Evolutionary conservation across 805 yeast species (phyloP), one percentile per base, ranked within the genome.

Genomic region (Yarrowia deformans): DNA sequence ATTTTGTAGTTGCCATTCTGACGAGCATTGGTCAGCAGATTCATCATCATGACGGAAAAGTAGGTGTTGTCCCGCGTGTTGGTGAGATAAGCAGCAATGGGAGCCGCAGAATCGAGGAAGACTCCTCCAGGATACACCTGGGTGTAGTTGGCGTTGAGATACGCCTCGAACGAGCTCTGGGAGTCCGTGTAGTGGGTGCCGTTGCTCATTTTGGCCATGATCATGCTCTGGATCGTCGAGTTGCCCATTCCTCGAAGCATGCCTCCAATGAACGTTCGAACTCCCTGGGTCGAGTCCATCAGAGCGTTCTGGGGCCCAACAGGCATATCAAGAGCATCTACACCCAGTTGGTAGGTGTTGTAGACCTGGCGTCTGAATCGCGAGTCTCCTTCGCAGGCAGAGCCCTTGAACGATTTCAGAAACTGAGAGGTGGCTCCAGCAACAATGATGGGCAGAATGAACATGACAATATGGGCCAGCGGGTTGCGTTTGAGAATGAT

Each of bases 101-200:
- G 70, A 1, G 45, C 29, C 4, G 73, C 69, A 10, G 71, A 70
- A 48, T 73, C 74, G 32, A 75, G 32, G 43, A 67, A 77, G 7
- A 77, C 52, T 34, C 80, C 80, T 43, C 80, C 80, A 8, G 80
- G 80, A 40, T 70, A 70, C n/a, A 74, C 61, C 12, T 69, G 66
- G 9, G 75, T 45, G 69, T 72, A 73, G 64, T 77, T 76, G 4
- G 69, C 68, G 18, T 55, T 56, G 45, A 78, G 56, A 19, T 66
- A 72, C 8, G 68, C 67, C 60, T 67, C 49, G 60, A 76, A 77
- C 9, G 74, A 71, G 45, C 69, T 71, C n/a, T 56, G 69, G 32
- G 73, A 72, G 39, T 43, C 34, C 3, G 32, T 60, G 40, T 43
- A 60, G 18, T 60, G 66, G 39, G 69, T 48, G 16, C 74, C 77